Base-by-base conservation (phyloP, 1,284 basidiomycete species). In the Sutorius eximius region DNA sequence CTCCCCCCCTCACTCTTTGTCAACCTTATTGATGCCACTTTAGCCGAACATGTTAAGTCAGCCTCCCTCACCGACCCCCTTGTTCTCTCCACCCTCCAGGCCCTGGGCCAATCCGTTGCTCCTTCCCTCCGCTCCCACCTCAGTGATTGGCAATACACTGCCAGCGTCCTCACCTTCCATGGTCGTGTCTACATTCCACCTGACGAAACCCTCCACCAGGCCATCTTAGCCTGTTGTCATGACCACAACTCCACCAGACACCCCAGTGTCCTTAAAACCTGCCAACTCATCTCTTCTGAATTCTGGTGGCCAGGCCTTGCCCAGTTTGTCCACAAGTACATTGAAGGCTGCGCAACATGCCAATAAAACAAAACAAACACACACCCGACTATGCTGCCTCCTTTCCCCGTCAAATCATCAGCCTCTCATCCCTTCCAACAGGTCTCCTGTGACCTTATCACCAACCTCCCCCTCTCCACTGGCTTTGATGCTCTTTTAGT, bases 401-500 rank as follows among this genome's bases (percentile, higher is more conserved):
- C 13, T 6, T 1, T 3, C 11, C 7, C 18, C 0, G 13, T 40
- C 10, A 5, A 0, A 0, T 38, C 9, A n/a, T 13, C 1, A 3
- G 4, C 18, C 3, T 12, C 18, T 5, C 0, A 3, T 0, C 38
- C 38, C 5, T 40, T 40, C 2, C 50, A 53, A 2, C 51, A 46
- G 3, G 9, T 66, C 24, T 54, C 50, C 0, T 40, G 57, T 6
- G 56, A 68, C n/a, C 52, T 68, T 0, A 62, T 66, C 40, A 57
- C 46, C 0, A 52, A 61, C 4, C 57, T 68, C 0, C 57, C 59
- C 0, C 12, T 29, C 0, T 53, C 41, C 0, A 0, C 3, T 1
- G 4, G 40, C 8, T 60, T 49, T 30, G 54, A 69, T 51, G 46
- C 53, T 2, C 51, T 69, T 6, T n/a, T 69, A 33, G 66, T 69